Evolutionary conservation across 768 basidiomycete genomes (phyloP).

Genomic region (Tephrocybe rancida): DNA sequence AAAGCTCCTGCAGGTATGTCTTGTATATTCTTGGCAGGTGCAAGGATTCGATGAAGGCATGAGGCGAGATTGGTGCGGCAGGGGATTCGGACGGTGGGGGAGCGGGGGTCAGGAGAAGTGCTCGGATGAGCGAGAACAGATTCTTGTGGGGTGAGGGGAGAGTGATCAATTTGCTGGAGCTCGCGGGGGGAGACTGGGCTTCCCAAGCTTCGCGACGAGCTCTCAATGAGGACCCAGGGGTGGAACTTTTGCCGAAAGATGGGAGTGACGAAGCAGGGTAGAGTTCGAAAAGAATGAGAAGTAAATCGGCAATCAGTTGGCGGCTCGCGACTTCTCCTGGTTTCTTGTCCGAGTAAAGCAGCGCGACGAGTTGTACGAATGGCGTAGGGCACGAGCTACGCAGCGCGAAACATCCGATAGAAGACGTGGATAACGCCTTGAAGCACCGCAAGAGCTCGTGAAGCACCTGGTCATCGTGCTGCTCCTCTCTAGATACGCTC

Average conservation of each 20-base stretch:
- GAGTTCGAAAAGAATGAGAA: slow-evolving; percentile 86
- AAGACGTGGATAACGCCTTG: slow-evolving; percentile 89
- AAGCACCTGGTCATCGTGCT: slow-evolving; percentile 94
- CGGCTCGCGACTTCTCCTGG: slow-evolving; percentile 92
- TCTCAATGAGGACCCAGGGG: slow-evolving; percentile 25
- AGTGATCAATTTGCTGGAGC: slow-evolving; percentile 54
- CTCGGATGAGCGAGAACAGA: slow-evolving; percentile 73
- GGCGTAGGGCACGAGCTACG: slow-evolving; percentile 89
- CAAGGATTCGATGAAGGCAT: slow-evolving; percentile 78
- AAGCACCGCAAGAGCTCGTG: slow-evolving; percentile 92
- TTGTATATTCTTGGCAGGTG: slow-evolving; percentile 77
- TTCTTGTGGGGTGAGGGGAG: slow-evolving; percentile 76
- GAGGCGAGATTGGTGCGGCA: slow-evolving; percentile 63
- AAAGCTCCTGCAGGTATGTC: slow-evolving; percentile 80
- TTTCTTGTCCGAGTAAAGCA: slow-evolving; percentile 97
- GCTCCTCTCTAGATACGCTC: slow-evolving; percentile 78
- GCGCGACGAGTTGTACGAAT: slow-evolving; percentile 77
- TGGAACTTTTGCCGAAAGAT: slow-evolving; percentile 36
- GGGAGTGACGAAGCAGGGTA: slow-evolving; percentile 77
- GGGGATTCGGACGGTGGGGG: slow-evolving; percentile 68
- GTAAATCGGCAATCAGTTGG: slow-evolving; percentile 87
- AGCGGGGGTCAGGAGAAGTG: slow-evolving; percentile 72
- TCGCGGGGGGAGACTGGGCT: slow-evolving; percentile 35
- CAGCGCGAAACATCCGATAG: slow-evolving; percentile 87
- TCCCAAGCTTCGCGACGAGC: slow-evolving; percentile 62